phyloP scores from a whole-genome alignment of 306 rosid species.

The Cicer judaicum region DNA sequence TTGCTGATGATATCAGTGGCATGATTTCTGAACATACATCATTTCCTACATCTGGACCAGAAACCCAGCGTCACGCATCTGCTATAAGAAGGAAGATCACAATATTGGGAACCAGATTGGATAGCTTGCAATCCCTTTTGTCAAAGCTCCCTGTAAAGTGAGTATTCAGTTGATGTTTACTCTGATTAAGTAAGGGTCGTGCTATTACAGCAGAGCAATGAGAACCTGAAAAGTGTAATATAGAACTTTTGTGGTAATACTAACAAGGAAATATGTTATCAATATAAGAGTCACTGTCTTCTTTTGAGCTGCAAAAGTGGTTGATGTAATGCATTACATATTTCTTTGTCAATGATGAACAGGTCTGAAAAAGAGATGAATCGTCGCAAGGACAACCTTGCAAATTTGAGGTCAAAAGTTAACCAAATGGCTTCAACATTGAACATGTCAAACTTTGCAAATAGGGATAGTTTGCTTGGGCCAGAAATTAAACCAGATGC shows the following conservation, averaged over 20 bases:
- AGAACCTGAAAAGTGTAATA: constrained; percentile 13
- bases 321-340: constrained; percentile 32
- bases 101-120: constrained; percentile 94
- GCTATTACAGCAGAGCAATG: constrained; percentile 11
- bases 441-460: constrained; percentile 87
- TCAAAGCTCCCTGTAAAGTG: constrained; percentile 85
- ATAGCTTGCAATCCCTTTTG: constrained; percentile 83
- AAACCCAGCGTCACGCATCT: constrained; percentile 86
- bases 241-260: constrained; percentile 17
- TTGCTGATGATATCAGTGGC: constrained; percentile 83
- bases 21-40: constrained; percentile 88
- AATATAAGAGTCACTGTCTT: constrained; percentile 29
- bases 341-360: constrained; percentile 46
- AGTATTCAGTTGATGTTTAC: constrained; percentile 47
- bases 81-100: constrained; percentile 95
- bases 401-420: constrained; percentile 77
- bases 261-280: constrained; percentile 3
- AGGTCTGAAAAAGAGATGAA: constrained; percentile 96
- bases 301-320: constrained; percentile 2
- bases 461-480: constrained; percentile 91
- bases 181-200: constrained; percentile 26
- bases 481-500: constrained; percentile 89
- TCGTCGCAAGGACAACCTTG: constrained; percentile 87
- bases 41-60: constrained; percentile 78
- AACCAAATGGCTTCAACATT: constrained; percentile 86